Percentiles rank a stretch among this genome's conserved stretches.
Evolutionary conservation across 257 asterid species (phyloP).

Genomic region (Penstemon barbatus): DNA sequence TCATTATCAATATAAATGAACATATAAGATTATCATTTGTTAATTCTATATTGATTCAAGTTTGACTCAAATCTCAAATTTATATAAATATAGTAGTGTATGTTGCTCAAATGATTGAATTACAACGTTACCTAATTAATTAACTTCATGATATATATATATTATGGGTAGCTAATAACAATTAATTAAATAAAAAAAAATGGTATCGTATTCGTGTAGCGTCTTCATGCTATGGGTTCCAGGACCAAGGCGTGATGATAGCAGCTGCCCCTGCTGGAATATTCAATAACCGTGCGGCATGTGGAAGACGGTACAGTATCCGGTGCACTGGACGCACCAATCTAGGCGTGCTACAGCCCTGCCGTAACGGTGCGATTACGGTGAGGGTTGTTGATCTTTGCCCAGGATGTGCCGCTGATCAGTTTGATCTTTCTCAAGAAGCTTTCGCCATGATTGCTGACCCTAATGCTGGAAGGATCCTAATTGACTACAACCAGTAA

Average conservation of each 20-base stretch:
- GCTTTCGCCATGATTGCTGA: constrained; percentile 51
- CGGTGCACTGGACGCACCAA: constrained; percentile 49
- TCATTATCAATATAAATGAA: no score
- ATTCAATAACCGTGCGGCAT: constrained; percentile 39
- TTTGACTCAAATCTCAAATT: no score
- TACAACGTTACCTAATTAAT: no score
- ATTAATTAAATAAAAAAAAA: no score
- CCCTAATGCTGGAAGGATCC: constrained; percentile 44
- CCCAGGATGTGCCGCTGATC: constrained; percentile 36
- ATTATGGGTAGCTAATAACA: no score
- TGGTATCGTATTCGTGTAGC: constrained; percentile 33
- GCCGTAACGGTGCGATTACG: constrained; percentile 34
- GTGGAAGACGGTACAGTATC: constrained; percentile 38
- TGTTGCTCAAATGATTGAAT: no score
- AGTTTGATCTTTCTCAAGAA: constrained; percentile 50
- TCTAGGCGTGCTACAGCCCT: constrained; percentile 35
- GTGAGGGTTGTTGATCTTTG: constrained; percentile 58
- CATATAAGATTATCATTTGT: no score
- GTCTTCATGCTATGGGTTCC: constrained; percentile 47
- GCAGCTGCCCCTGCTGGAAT: constrained; percentile 41
- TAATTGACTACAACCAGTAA: constrained; percentile 34
- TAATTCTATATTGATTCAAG: no score
- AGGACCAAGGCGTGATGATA: constrained; percentile 36
- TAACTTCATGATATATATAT: no score
- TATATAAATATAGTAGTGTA: no score